Conservation (phyloP, 108 stramenopile species). For the Cyclostephanos invisitatus region DNA sequence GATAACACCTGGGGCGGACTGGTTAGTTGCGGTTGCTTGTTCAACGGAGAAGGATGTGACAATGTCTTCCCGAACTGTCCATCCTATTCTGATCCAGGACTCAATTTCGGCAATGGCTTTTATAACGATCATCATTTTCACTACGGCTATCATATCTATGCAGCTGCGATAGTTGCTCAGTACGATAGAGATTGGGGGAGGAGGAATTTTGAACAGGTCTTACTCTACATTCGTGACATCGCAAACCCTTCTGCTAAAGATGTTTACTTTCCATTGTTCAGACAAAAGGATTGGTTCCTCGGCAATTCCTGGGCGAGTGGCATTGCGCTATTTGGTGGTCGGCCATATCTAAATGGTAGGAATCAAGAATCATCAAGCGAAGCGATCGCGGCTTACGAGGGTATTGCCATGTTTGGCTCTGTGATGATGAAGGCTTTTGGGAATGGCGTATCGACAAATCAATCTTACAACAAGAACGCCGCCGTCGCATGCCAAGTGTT, state of each 20-base stretch:
- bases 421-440: slow-evolving; percentile 66
- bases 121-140: slow-evolving; percentile 98
- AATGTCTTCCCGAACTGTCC: slow-evolving; percentile 89
- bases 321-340: slow-evolving; percentile 64
- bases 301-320: slow-evolving; percentile 93
- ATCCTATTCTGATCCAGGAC: slow-evolving; percentile 73
- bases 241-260: slow-evolving; percentile 87
- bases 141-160: slow-evolving; percentile 91
- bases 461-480: slow-evolving; percentile 50
- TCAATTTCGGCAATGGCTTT: slow-evolving; percentile 91
- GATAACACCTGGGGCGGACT: slow-evolving; percentile 91
- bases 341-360: slow-evolving; percentile 87
- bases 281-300: slow-evolving; percentile 87
- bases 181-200: slow-evolving; percentile 85
- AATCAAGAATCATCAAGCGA: slow-evolving; percentile 94
- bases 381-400: slow-evolving; percentile 92
- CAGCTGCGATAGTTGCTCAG: slow-evolving; percentile 85
- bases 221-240: slow-evolving; percentile 87
- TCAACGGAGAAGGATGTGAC: slow-evolving; percentile 65
- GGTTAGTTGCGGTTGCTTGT: slow-evolving; percentile 89
- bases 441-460: slow-evolving; percentile 19
- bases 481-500: slow-evolving; percentile 54
- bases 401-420: slow-evolving; percentile 83
- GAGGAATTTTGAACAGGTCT: slow-evolving; percentile 76
- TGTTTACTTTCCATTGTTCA: slow-evolving; percentile 78